These are phyloP conservation scores for Omphalea diandra DNA, from an alignment of 441 rosid species.

Conservation along the genomic window DNA sequence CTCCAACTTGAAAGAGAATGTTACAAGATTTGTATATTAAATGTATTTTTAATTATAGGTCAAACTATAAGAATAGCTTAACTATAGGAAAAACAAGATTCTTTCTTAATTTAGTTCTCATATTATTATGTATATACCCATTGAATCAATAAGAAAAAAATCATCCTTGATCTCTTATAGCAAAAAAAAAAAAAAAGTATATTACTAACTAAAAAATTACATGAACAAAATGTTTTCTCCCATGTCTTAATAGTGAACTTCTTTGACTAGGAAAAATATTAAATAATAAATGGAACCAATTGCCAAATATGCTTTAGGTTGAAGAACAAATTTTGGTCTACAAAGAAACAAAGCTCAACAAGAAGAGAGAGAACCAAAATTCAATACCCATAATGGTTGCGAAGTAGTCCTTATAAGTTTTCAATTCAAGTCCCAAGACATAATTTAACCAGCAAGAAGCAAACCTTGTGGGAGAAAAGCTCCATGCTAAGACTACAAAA, in stretches of 20 bases:
- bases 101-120: too few species aligned
- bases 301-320: slow-evolving; percentile 13
- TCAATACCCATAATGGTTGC: slow-evolving; percentile 5
- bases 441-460: slow-evolving; percentile 6
- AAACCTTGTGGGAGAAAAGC: slow-evolving; percentile 13
- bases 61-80: too few species aligned
- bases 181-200: neutral
- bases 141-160: too few species aligned
- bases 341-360: neutral
- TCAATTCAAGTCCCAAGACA: slow-evolving; percentile 4
- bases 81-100: too few species aligned
- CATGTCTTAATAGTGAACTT: slow-evolving; percentile 10
- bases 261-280: neutral
- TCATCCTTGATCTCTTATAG: too few species aligned
- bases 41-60: too few species aligned
- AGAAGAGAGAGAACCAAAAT: neutral
- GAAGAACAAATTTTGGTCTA: neutral
- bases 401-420: neutral
- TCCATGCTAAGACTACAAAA: neutral
- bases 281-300: neutral
- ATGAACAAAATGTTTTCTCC: neutral
- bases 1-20: too few species aligned
- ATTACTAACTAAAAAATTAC: neutral
- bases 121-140: too few species aligned
- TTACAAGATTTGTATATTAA: too few species aligned